Base-by-base conservation (phyloP, 148 eudicot species). In the Dysphania ambrosioides region DNA sequence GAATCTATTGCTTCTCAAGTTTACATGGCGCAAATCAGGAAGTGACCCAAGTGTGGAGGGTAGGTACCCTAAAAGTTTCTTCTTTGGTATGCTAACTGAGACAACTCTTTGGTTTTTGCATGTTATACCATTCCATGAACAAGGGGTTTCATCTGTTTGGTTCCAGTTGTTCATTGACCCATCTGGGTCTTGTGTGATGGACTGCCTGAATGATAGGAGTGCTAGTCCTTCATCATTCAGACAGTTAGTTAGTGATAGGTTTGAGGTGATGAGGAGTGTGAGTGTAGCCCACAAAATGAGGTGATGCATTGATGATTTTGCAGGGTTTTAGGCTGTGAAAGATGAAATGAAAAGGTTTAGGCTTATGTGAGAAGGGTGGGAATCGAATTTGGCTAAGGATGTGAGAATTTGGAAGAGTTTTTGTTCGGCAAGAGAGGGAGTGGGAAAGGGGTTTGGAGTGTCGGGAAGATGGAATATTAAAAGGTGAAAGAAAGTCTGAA, bases 121-220 rank as follows among this genome's bases (percentile, higher is more conserved):
- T 57, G 97, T 87, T n/a, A 95, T 77, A 21, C 97, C 99, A 87
- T 90, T 92, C 99, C 99, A 95, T 13, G 87, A 86, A 89, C 99
- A 95, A 67, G 99, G 97, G 82, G 76, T 90, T 75, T 82, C 88
- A 86, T 90, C 91, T 77, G 82, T 79, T 23, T 68, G 80, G 80
- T 92, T 95, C 99, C 99, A 95, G 38, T 88, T 90, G 58, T 34
- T 81, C 42, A 95, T 59, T 23, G 94, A 83, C 71, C 89, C 87
- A 70, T 78, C 86, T 71, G 99, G 99, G 91, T 95, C 99, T 71
- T 83, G 75, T 24, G 51, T 75, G 38, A 95, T 89, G 41, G 88
- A 84, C 36, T 77, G 73, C 75, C 90, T 95, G 80, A 95, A 88
- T 23, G 97, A 80, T 4, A 90, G 15, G 34, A 95, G 90, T n/a